phyloP scores from a whole-genome alignment of 2,329 filamentous ascomycete genomes.

The Ophiostoma novo-ulmi region DNA sequence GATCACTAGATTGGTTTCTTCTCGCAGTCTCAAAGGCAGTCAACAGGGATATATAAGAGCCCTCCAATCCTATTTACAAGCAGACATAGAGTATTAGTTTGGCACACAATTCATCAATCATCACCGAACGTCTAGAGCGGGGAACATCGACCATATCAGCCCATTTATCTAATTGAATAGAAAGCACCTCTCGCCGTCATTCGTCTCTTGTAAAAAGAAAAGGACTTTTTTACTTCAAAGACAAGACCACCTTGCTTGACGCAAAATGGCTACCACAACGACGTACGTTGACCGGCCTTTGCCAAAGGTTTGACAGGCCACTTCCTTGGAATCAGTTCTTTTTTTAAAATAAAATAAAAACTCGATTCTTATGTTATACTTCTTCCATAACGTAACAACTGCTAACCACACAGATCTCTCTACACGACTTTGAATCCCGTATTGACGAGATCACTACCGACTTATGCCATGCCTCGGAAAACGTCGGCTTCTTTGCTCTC shows the following conservation, averaged over 20 bases:
- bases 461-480: conserved; percentile 50
- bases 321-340: not conserved
- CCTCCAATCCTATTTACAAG: not conserved
- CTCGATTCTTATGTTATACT: too few relatives aligned
- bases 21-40: not conserved
- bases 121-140: not conserved
- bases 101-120: not conserved
- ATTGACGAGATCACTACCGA: conserved; percentile 50
- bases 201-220: not conserved
- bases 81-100: not conserved
- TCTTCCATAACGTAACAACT: not conserved
- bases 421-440: conserved; percentile 48
- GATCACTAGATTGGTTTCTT: not conserved
- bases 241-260: not conserved
- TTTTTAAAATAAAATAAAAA: not conserved
- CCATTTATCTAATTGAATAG: not conserved
- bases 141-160: not conserved
- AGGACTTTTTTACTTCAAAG: not conserved
- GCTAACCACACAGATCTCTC: conserved; percentile 41
- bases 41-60: not conserved
- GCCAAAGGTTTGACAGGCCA: conserved; percentile 23
- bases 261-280: conserved; percentile 25
- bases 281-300: conserved; percentile 25
- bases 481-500: conserved; percentile 55
- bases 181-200: not conserved